These are phyloP conservation scores for Cucurbitaria berberidis DNA, from an alignment of 2,329 filamentous ascomycete genomes.

Conservation along the genomic window DNA sequence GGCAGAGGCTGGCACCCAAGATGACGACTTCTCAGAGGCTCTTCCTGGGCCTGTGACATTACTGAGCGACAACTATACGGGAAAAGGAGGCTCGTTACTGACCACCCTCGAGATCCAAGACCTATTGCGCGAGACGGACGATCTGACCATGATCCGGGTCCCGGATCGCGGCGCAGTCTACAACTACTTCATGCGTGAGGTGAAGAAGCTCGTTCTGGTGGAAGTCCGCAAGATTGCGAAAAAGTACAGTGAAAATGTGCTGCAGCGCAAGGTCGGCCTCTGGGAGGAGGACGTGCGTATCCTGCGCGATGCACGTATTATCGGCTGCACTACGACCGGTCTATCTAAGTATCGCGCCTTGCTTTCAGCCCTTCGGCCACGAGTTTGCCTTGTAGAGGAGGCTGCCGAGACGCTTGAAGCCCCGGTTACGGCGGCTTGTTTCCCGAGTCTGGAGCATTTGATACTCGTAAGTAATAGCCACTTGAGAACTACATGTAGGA, in stretches of 20 bases:
- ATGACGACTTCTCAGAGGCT: conserved; percentile 57
- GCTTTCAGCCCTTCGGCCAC: conserved; percentile 69
- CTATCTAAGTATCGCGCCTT: conserved; percentile 79
- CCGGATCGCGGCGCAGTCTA: conserved; percentile 69
- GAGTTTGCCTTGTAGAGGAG: conserved; percentile 77
- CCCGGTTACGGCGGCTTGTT: conserved; percentile 64
- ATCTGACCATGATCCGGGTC: conserved; percentile 67
- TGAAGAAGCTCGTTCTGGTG: conserved; percentile 57
- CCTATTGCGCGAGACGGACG: conserved; percentile 48
- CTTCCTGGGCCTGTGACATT: conserved; percentile 39
- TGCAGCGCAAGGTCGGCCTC: conserved; percentile 61
- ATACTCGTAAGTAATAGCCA: conserved; percentile 55
- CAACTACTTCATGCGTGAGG: conserved; percentile 63
- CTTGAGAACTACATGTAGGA: background rate
- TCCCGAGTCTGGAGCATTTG: conserved; percentile 68
- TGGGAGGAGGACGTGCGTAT: conserved; percentile 64
- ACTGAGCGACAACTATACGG: conserved; percentile 51
- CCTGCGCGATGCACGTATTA: conserved; percentile 55
- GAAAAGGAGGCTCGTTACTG: conserved; percentile 19
- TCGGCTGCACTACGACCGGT: conserved; percentile 79
- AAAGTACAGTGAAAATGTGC: conserved; percentile 58
- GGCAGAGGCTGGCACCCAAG: conserved; percentile 59
- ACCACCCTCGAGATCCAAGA: conserved; percentile 45
- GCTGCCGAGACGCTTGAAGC: conserved; percentile 77
- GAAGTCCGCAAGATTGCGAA: conserved; percentile 59